phyloP scores from a whole-genome alignment of 2,329 filamentous ascomycete genomes.

The Mycocentrospora acerina region DNA sequence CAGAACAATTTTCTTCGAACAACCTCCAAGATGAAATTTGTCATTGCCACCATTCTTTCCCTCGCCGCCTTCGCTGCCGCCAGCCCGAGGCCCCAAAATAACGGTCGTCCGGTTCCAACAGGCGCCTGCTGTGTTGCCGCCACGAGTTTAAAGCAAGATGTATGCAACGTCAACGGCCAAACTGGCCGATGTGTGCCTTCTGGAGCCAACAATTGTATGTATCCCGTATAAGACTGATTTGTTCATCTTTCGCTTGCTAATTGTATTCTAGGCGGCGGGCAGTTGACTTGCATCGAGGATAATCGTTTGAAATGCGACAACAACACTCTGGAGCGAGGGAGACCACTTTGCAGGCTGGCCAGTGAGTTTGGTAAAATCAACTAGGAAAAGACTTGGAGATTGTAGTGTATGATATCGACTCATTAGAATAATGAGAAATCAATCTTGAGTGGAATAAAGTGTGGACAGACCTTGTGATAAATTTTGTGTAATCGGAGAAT shows the following conservation, averaged over 20 bases:
- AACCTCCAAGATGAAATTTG: constrained; percentile 25
- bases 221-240: background rate
- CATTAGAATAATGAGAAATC: too few species aligned
- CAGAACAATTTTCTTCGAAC: too few species aligned
- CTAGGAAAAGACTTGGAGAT: too few species aligned
- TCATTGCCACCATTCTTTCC: constrained; percentile 18
- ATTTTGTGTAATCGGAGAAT: too few species aligned
- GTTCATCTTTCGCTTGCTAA: constrained; percentile 1
- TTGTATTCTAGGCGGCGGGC: constrained; percentile 24
- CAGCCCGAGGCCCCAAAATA: constrained; percentile 22
- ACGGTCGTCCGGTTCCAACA: constrained; percentile 23
- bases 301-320: constrained; percentile 23
- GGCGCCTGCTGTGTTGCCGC: constrained; percentile 29
- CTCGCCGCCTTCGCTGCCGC: constrained; percentile 23
- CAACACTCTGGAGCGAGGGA: constrained; percentile 25
- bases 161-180: constrained; percentile 30
- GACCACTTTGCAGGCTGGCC: constrained; percentile 17
- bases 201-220: constrained; percentile 26
- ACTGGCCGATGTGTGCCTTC: constrained; percentile 31
- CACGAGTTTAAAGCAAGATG: constrained; percentile 33
- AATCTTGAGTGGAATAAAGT: too few species aligned
- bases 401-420: too few species aligned
- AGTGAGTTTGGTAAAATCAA: constrained; percentile 7
- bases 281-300: constrained; percentile 33
- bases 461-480: too few species aligned